phyloP scores from a whole-genome alignment of 208 protist genomes.

The Borovskyia barvae region DNA sequence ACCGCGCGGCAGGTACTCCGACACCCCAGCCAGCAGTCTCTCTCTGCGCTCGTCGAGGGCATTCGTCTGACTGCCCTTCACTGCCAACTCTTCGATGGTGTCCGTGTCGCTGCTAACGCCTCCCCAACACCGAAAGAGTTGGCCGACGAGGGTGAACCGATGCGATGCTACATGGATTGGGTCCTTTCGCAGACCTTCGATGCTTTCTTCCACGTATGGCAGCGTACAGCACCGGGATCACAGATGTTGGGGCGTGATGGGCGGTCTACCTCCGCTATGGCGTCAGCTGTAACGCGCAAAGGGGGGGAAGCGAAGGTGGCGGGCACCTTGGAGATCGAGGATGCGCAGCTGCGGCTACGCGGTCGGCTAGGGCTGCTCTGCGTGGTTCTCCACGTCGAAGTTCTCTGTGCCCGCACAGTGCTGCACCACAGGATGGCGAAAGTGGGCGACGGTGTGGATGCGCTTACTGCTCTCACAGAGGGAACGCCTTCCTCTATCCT shows the following conservation, averaged over 20 bases:
- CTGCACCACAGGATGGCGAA: no score
- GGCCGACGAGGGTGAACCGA: neutral
- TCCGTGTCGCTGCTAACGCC: neutral
- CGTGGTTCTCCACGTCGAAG: slow-evolving; percentile 11
- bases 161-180: slow-evolving; percentile 16
- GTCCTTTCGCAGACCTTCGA: slow-evolving; percentile 19
- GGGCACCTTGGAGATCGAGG: slow-evolving; percentile 6
- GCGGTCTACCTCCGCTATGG: neutral
- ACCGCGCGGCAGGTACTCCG: slow-evolving; percentile 60
- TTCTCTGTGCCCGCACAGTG: neutral
- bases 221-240: slow-evolving; percentile 1
- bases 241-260: neutral
- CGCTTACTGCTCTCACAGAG: no score
- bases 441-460: no score
- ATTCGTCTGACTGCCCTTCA: slow-evolving; percentile 64
- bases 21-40: slow-evolving; percentile 36
- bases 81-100: slow-evolving; percentile 35
- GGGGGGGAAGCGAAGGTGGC: neutral
- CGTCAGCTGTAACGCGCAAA: no score
- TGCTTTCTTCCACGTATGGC: slow-evolving; percentile 53
- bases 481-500: no score
- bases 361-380: slow-evolving; percentile 20
- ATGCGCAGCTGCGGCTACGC: slow-evolving; percentile 14
- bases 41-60: slow-evolving; percentile 56
- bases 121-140: neutral